Evolutionary conservation across 208 protist species (phyloP).

Genomic region (Leptomonas pyrrhocoris): DNA sequence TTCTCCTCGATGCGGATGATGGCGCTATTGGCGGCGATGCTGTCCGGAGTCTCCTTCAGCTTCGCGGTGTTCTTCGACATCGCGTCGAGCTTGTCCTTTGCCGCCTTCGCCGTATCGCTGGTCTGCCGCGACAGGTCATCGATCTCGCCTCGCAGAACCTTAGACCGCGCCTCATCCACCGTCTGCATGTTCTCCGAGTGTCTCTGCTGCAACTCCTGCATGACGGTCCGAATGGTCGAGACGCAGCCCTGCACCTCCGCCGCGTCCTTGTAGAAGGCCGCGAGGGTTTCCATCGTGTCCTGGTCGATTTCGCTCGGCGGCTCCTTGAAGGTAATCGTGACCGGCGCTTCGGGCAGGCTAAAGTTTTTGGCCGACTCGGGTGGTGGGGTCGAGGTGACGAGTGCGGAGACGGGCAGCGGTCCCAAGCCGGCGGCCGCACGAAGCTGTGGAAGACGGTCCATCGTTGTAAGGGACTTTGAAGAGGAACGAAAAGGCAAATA

Average conservation of each 20-base stretch:
- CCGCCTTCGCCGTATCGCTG: conserved; percentile 38
- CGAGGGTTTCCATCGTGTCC: conserved; percentile 64
- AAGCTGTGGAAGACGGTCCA: conserved; percentile 31
- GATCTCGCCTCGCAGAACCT: conserved; percentile 62
- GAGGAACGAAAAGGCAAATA: no score
- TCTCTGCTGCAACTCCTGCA: conserved; percentile 53
- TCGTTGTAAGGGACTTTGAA: neutral
- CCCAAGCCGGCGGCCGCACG: conserved; percentile 25
- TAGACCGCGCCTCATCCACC: conserved; percentile 61
- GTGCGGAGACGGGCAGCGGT: neutral
- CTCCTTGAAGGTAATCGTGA: conserved; percentile 34
- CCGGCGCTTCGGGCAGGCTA: conserved; percentile 10
- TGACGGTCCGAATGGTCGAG: conserved; percentile 40
- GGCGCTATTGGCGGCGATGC: conserved; percentile 62
- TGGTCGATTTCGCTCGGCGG: conserved; percentile 52
- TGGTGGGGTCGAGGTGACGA: conserved; percentile 3
- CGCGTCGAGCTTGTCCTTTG: conserved; percentile 49
- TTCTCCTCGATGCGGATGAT: conserved; percentile 90
- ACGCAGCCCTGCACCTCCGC: conserved; percentile 34
- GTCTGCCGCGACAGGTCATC: conserved; percentile 59
- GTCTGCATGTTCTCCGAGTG: conserved; percentile 80
- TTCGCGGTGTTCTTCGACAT: conserved; percentile 42
- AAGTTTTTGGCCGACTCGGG: conserved; percentile 14
- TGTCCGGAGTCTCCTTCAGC: conserved; percentile 69
- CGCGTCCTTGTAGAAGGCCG: conserved; percentile 73